Evolutionary conservation across 345 rosid genomes (phyloP).

Genomic region (Lepidium sativum): DNA sequence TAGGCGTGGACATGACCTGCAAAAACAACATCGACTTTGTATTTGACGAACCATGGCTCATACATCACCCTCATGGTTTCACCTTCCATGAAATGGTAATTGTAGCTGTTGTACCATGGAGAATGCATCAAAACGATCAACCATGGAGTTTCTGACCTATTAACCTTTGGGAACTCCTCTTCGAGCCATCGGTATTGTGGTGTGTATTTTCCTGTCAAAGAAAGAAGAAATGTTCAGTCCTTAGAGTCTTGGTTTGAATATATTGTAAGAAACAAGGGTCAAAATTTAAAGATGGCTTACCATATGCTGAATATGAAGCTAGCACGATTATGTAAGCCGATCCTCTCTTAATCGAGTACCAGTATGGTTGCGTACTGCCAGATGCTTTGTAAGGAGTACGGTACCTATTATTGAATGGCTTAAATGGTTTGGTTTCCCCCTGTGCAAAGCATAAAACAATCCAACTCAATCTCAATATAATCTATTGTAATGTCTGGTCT

Average conservation of each 20-base stretch:
- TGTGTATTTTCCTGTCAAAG: conserved; percentile 56
- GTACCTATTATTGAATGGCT: conserved; percentile 63
- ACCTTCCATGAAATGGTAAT: conserved; percentile 94
- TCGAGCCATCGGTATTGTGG: conserved; percentile 78
- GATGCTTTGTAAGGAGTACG: conserved; percentile 68
- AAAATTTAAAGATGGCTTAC: conserved; percentile 18
- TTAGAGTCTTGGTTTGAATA: neutral
- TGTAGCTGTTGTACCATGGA: conserved; percentile 93
- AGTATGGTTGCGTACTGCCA: conserved; percentile 59
- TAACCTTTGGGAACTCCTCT: conserved; percentile 68
- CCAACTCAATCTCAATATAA: neutral
- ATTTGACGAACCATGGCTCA: conserved; percentile 62
- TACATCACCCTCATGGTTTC: conserved; percentile 95
- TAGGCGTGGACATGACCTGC: conserved; percentile 95
- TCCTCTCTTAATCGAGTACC: conserved; percentile 98
- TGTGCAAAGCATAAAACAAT: conserved; percentile 17
- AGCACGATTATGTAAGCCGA: conserved; percentile 73
- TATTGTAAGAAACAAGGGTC: neutral
- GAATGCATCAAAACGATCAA: conserved; percentile 72
- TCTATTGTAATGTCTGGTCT: neutral
- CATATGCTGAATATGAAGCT: conserved; percentile 85
- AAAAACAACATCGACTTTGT: conserved; percentile 81
- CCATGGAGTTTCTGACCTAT: conserved; percentile 88
- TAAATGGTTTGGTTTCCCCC: conserved; percentile 84
- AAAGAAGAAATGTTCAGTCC: neutral